A percentile compares a stretch with the other conserved stretches of the same genome.
Conservation (phyloP, 75 land plant species). For the Larix kaempferi region DNA sequence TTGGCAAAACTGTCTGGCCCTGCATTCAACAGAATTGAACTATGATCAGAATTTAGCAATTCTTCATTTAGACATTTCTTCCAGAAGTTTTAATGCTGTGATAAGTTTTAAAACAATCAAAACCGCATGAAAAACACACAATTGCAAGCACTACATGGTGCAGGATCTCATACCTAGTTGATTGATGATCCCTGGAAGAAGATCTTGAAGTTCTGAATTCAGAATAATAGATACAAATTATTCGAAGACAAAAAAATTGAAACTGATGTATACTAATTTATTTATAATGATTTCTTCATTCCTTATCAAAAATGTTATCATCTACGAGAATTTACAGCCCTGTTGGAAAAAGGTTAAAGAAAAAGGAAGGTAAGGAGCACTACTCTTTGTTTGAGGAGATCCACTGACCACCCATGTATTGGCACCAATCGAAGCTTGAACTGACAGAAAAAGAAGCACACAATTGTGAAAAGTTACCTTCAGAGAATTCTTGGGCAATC, state of each 20-base stretch:
- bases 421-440: slow-evolving; percentile 88
- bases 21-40: slow-evolving; percentile 13
- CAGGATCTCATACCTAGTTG: slow-evolving; percentile 58
- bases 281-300: background rate
- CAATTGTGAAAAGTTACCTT: background rate
- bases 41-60: background rate
- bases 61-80: background rate
- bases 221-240: background rate
- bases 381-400: slow-evolving; percentile 82
- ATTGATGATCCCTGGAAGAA: slow-evolving; percentile 81
- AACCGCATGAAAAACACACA: background rate
- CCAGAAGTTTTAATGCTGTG: background rate
- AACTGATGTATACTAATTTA: background rate
- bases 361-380: background rate
- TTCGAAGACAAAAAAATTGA: background rate
- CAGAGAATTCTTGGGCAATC: background rate
- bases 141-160: background rate
- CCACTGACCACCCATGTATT: slow-evolving; percentile 96
- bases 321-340: background rate
- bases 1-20: slow-evolving; percentile 78
- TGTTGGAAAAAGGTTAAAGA: background rate
- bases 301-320: background rate
- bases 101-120: background rate
- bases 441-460: slow-evolving; percentile 32
- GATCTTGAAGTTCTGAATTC: slow-evolving; percentile 67